A percentile compares a stretch with the other conserved stretches of the same genome.
Evolutionary conservation across 257 asterid species (phyloP).

Genomic region (Scutellaria baicalensis): DNA sequence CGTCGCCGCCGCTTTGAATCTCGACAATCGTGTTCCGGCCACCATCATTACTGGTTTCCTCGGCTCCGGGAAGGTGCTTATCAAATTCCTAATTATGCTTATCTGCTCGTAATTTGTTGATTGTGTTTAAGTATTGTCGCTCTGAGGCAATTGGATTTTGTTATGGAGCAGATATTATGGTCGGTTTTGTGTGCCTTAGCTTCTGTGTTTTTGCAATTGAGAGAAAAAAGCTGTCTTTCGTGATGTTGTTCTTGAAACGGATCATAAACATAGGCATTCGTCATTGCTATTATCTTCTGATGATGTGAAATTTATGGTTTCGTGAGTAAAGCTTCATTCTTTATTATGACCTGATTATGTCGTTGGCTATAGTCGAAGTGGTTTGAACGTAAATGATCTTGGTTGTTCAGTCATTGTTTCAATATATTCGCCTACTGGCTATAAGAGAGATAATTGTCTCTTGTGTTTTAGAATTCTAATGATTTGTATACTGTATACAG

Average conservation of each 20-base stretch:
- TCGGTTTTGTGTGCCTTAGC: not conserved
- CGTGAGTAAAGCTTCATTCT: not conserved
- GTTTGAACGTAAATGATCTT: not conserved
- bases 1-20: slow-evolving; percentile 55
- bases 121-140: not conserved
- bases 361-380: not conserved
- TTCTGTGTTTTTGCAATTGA: not conserved
- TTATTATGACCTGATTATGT: not conserved
- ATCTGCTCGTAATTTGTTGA: not conserved
- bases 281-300: not conserved
- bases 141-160: not conserved
- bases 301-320: not conserved
- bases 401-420: not conserved
- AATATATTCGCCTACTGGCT: not conserved
- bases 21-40: slow-evolving; percentile 74
- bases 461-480: not conserved
- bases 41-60: slow-evolving; percentile 92
- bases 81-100: not conserved
- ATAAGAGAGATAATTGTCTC: not conserved
- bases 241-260: not conserved
- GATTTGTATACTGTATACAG: slow-evolving; percentile 37
- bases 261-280: not conserved
- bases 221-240: not conserved
- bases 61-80: slow-evolving; percentile 85
- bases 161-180: not conserved